Conservation (phyloP, 75 land plant species). For the Picea glauca region DNA sequence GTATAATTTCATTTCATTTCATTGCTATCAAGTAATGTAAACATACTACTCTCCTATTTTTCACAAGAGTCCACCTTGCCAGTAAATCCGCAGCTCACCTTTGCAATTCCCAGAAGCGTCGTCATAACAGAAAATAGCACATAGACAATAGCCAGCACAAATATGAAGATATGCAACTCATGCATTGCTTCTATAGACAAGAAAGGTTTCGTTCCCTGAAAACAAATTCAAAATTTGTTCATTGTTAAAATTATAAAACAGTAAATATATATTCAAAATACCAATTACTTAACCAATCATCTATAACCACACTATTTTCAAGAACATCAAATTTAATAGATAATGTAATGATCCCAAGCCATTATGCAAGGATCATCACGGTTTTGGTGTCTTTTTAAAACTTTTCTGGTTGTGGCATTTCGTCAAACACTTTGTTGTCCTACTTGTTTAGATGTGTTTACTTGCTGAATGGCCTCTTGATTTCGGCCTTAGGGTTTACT, state of each 20-base stretch:
- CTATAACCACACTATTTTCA: background rate
- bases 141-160: conserved; percentile 76
- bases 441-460: too few relatives aligned
- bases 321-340: background rate
- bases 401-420: too few relatives aligned
- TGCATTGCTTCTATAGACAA: conserved; percentile 64
- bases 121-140: conserved; percentile 68
- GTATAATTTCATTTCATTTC: too few relatives aligned
- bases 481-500: too few relatives aligned
- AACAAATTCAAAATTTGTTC: background rate
- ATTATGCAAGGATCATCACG: too few relatives aligned
- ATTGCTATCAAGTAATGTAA: too few relatives aligned
- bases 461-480: too few relatives aligned
- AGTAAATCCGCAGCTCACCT: conserved; percentile 25
- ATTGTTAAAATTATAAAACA: background rate
- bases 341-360: too few relatives aligned
- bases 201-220: conserved; percentile 70
- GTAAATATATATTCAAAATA: background rate
- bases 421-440: too few relatives aligned
- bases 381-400: too few relatives aligned
- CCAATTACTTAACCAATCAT: background rate
- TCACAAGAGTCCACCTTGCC: background rate
- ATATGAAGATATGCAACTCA: conserved; percentile 87
- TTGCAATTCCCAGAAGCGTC: conserved; percentile 52
- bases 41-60: background rate